Evolutionary conservation across 176 grass and related monocot species (phyloP), one percentile per base, ranked within the genome.

Genomic region (Lolium rigidum): DNA sequence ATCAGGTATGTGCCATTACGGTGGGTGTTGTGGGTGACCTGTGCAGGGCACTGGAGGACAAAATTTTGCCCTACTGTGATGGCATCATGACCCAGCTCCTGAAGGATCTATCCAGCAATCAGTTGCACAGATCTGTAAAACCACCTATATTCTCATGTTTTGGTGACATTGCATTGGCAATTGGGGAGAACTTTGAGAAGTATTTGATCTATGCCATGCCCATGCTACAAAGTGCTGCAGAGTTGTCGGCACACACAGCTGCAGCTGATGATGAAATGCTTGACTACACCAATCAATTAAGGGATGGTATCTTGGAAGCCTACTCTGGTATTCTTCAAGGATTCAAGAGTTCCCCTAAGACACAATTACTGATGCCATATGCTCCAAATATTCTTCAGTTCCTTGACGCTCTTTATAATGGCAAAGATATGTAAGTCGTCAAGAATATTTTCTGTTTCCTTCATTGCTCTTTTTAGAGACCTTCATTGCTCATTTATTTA

Each of bases 271-370:
- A 97, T 70, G 94, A 94, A 77, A 92, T 94, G 90, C 84, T 97
- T 0, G 92, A 97, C 59, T 97, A 97, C 85, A 92, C 92, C 31
- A 97, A 97, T 39, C 92, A 92, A 86, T 74, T 97, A 80, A 92
- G 94, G 63, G 92, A 92, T 57, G 92, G 94, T 38, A 97, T 97
- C 64, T 89, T 97, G 80, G 94, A 97, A 82, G 94, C 94, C 75
- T 97, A 97, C 86, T 94, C 94, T 84, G 94, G 94, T 79, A 94
- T 97, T 86, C 89, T 97, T 87, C 94, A 97, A 89, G 94, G 92
- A 61, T 97, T 97, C 73, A 97, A 97, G 85, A 84, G 87, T 52
- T 94, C 94, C 65, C 87, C 85, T 2, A 94, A 94, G 83, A 94
- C 85, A 17, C 92, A 94, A 62, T 48, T 94, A 44, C 50, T 94